Base-by-base conservation (phyloP, 2,329 filamentous ascomycete species). In the Aurifilum marmelostoma region DNA sequence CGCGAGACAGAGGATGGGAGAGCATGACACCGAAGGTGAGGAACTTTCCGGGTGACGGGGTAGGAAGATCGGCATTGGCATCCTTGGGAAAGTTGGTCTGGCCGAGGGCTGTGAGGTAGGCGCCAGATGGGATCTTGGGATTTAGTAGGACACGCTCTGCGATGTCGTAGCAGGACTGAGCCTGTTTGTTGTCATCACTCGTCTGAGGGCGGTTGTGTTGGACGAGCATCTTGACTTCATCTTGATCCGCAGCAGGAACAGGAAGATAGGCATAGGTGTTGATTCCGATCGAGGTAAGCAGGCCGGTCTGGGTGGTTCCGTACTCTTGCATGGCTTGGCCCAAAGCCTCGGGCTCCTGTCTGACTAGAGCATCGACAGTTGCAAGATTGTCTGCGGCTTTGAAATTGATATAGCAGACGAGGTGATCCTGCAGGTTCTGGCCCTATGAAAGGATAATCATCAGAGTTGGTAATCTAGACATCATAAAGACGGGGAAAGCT, bases 1-100 rank as follows among this genome's bases (percentile, higher is more conserved):
- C 87, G 0, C 87, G 82, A 2, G 84, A 86, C 72, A 85, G 84
- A 0, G 87, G 87, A 68, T 88, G 87, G 16, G 84, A 83, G 27
- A 86, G 86, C 73, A 86, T 87, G 1, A 82, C 81, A 67, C 83
- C 83, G 68, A 83, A 78, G 18, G 84, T 83, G 60, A 87, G 80
- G 73, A 84, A 86, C 71, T 87, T 83, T 69, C 79, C 75, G 1
- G 78, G 76, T 2, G 73, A 75, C 37, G 76, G 75, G 1, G 72
- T 72, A 3, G 70, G 67, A 39, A 11, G 68, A 72, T 71, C 37
- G 6, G 71, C 67, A 56, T 72, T 72, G 37, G 73, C 73, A 11
- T 74, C 69, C 1, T 72, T 52, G 1, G 73, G 73, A 27, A 74
- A 71, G 8, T 72, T 74, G 2, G 75, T 71, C 34, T 76, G 75